A percentile compares a stretch with the other conserved stretches of the same genome.
phyloP scores from a whole-genome alignment of 768 basidiomycete genomes.

The Termitomyces sp. region DNA sequence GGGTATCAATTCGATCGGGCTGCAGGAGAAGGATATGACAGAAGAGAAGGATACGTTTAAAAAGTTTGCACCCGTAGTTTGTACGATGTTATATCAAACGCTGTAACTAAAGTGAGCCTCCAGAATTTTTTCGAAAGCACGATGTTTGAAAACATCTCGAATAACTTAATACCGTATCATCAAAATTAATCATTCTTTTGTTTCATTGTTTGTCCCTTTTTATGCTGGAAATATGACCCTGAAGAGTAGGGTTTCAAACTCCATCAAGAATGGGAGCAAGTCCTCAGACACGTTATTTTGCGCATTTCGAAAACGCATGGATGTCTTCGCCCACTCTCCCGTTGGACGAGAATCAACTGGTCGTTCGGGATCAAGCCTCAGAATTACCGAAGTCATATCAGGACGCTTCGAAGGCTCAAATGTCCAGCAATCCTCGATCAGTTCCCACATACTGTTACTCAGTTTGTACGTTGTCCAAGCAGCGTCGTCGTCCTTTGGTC shows the following conservation, averaged over 20 bases:
- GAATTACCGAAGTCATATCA: neutral
- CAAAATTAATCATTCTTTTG: too few species aligned
- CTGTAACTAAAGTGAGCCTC: too few species aligned
- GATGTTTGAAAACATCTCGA: too few species aligned
- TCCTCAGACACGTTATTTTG: neutral
- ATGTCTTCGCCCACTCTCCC: neutral
- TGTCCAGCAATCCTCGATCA: constrained; percentile 2
- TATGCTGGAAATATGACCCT: neutral
- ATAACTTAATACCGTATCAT: too few species aligned
- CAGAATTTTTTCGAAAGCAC: too few species aligned
- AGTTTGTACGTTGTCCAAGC: neutral
- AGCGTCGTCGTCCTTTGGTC: neutral
- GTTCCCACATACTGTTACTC: neutral
- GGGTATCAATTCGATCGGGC: constrained; percentile 33
- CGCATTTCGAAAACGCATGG: neutral
- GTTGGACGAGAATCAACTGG: neutral
- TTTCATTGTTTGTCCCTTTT: too few species aligned
- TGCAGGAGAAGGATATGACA: constrained; percentile 34
- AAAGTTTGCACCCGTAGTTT: too few species aligned
- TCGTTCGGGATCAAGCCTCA: neutral
- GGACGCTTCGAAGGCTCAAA: neutral
- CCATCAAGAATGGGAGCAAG: neutral
- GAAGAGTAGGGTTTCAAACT: neutral
- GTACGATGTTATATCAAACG: too few species aligned
- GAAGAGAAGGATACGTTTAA: too few species aligned